phyloP scores from a whole-genome alignment of 345 rosid genomes.

The Lagerstroemia speciosa region DNA sequence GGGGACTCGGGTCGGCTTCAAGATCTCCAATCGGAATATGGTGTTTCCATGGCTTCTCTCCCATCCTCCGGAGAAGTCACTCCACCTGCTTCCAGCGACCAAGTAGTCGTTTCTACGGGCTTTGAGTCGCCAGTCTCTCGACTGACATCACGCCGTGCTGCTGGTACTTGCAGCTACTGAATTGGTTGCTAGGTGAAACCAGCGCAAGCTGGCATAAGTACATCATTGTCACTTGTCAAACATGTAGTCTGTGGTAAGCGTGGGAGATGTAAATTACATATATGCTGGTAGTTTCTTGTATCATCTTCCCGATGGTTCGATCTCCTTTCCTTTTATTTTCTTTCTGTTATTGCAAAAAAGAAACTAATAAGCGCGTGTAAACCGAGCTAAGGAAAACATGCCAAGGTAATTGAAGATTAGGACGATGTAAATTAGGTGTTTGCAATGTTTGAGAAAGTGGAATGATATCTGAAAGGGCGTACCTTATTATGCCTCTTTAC shows the following conservation, averaged over 20 bases:
- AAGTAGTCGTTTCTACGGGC: slow-evolving; percentile 5
- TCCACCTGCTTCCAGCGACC: neutral
- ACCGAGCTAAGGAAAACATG: neutral
- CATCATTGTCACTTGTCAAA: neutral
- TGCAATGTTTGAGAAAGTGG: neutral
- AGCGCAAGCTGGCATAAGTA: neutral
- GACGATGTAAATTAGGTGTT: neutral
- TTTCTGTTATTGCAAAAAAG: too few species aligned
- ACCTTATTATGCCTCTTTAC: too few species aligned
- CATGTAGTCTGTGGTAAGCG: too few species aligned
- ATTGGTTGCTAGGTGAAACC: neutral
- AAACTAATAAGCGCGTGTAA: neutral
- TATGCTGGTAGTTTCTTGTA: too few species aligned
- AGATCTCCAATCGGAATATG: neutral
- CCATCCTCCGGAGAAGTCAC: neutral
- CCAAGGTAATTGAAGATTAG: neutral
- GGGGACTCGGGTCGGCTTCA: slow-evolving; percentile 2
- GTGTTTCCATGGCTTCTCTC: neutral
- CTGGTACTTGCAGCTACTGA: neutral
- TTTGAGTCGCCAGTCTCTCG: slow-evolving; percentile 3
- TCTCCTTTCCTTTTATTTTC: neutral
- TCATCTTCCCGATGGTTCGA: too few species aligned
- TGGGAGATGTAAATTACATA: too few species aligned
- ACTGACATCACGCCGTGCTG: neutral
- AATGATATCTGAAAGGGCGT: neutral